Conservation (phyloP, 352 stramenopile genomes). For the Pythium insidiosum region DNA sequence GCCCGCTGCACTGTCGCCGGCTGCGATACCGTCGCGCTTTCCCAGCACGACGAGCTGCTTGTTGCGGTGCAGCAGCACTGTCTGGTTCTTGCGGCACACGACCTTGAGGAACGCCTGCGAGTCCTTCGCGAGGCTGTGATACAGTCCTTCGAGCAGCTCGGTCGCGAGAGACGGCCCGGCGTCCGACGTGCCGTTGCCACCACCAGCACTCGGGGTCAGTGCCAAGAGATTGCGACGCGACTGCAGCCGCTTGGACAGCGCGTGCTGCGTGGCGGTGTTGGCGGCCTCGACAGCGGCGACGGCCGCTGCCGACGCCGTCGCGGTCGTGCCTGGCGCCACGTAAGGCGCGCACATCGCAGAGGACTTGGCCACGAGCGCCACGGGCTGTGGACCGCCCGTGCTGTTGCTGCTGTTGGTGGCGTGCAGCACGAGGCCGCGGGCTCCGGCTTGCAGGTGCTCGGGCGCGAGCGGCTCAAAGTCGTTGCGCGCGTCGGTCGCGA, state of each 20-base stretch:
- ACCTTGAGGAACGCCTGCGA: constrained; percentile 29
- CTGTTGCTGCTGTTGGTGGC: background rate
- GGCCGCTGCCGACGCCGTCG: too few relatives aligned
- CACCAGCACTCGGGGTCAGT: background rate
- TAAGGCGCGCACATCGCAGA: constrained; percentile 12
- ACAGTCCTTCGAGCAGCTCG: too few relatives aligned
- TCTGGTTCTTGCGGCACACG: constrained; percentile 27
- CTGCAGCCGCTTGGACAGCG: constrained; percentile 6
- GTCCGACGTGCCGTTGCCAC: background rate
- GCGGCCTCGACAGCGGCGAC: constrained; percentile 22
- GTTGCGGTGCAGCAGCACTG: constrained; percentile 35
- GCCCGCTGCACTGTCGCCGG: too few relatives aligned
- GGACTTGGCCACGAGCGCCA: constrained; percentile 20
- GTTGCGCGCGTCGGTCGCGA: constrained; percentile 13
- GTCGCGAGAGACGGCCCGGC: too few relatives aligned
- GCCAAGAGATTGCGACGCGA: constrained; percentile 8
- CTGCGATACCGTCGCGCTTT: constrained; percentile 11
- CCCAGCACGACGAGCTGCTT: constrained; percentile 28
- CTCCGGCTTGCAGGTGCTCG: constrained; percentile 5
- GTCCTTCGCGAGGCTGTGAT: constrained; percentile 7
- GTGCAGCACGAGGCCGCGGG: too few relatives aligned
- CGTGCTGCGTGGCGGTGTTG: constrained; percentile 20
- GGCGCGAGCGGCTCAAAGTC: constrained; percentile 35
- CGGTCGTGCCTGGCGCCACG: constrained; percentile 13
- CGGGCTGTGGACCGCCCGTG: too few relatives aligned